Percentiles rank a stretch among this genome's conserved stretches.
Evolutionary conservation across 2,329 filamentous ascomycete genomes (phyloP).

Genomic region (Byssochlamys sp.): DNA sequence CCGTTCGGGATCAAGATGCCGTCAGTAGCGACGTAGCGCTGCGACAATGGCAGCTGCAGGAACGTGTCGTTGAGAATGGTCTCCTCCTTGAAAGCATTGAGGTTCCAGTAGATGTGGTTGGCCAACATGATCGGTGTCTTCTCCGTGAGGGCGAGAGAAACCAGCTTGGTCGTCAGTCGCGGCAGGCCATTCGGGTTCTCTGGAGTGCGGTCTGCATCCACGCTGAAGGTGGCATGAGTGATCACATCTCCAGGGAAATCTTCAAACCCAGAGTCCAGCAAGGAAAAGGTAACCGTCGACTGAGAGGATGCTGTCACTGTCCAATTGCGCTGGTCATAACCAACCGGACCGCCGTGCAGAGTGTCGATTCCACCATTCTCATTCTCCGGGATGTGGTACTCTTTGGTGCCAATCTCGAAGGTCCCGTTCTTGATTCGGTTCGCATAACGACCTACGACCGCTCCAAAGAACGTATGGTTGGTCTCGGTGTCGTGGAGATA

Average conservation of each 20-base stretch:
- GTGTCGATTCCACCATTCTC: constrained; percentile 44
- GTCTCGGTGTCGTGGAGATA: constrained; percentile 38
- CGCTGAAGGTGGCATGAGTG: constrained; percentile 37
- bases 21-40: constrained; percentile 39
- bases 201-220: constrained; percentile 26
- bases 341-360: constrained; percentile 42
- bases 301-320: constrained; percentile 34
- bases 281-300: constrained; percentile 37
- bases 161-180: constrained; percentile 35
- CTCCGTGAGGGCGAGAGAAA: constrained; percentile 37
- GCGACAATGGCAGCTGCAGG: constrained; percentile 37
- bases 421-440: constrained; percentile 50
- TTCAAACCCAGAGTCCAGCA: constrained; percentile 35
- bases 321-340: constrained; percentile 43
- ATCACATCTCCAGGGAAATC: constrained; percentile 40
- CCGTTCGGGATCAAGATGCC: constrained; percentile 66
- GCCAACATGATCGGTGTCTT: constrained; percentile 43
- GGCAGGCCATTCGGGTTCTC: constrained; percentile 33
- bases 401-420: constrained; percentile 40
- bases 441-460: constrained; percentile 44
- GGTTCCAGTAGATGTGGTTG: constrained; percentile 45
- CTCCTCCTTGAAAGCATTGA: constrained; percentile 38
- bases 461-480: constrained; percentile 40
- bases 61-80: constrained; percentile 36
- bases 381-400: constrained; percentile 42